Percentiles rank a stretch among this genome's conserved stretches.
phyloP scores from a whole-genome alignment of 129 eudicot species.

The Flaveria bidentis region DNA sequence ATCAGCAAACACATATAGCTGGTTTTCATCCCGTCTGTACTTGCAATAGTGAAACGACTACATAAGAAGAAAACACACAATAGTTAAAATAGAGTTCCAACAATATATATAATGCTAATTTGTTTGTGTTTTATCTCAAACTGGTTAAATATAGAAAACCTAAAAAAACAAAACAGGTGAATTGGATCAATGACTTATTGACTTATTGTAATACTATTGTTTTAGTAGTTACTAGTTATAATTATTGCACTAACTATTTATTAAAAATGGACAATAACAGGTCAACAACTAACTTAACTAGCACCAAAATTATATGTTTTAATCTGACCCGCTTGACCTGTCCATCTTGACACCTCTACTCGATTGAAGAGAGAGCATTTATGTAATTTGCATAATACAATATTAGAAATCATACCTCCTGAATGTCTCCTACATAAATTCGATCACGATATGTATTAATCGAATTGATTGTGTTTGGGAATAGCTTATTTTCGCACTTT shows the following conservation, averaged over 20 bases:
- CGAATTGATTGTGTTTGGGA: conserved; percentile 83
- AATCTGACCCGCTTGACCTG: not conserved
- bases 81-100: conserved; percentile 10
- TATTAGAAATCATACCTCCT: conserved; percentile 45
- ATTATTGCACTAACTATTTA: not conserved
- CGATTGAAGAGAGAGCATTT: not conserved
- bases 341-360: conserved; percentile 11
- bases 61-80: not conserved
- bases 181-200: not conserved
- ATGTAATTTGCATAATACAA: not conserved
- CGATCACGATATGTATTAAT: conserved; percentile 97
- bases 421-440: conserved; percentile 96
- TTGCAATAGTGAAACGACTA: conserved; percentile 98
- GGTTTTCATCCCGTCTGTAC: conserved; percentile 96
- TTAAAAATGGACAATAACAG: not conserved
- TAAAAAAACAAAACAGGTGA: not conserved
- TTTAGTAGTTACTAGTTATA: not conserved
- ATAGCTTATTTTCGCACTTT: conserved; percentile 94
- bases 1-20: conserved; percentile 92
- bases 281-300: not conserved
- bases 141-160: not conserved
- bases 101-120: not conserved
- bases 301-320: not conserved
- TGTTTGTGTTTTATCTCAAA: not conserved
- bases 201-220: not conserved